Base-by-base conservation (phyloP, 192 early-diverging fungal species). In the Coemansia sp. region DNA sequence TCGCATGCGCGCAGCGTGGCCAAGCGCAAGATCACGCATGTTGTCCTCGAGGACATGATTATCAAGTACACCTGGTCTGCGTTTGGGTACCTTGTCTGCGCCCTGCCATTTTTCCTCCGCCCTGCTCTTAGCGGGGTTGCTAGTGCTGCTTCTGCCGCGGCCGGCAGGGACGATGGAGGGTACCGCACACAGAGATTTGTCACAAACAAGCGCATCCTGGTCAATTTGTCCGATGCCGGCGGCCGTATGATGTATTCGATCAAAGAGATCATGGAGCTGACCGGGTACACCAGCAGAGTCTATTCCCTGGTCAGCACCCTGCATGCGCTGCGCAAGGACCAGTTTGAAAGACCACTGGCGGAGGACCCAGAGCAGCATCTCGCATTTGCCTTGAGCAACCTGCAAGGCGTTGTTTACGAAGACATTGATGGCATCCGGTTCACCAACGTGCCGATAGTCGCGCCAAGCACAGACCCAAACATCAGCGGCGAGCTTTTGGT, bases 61-160 rank as follows among this genome's bases (percentile, higher is more conserved):
- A 94, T 98, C 82, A 98, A 98, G 77, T 98, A 98, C 82, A 88
- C 84, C 7, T 98, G 96, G 96, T 90, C 90, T 36, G 94, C 96
- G 36, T 85, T 94, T 61, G 96, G 96, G 20, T 85, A 95, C 49
- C 73, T 91, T 45, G 86, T 91, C 59, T 90, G 92, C 61, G 86
- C 90, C 48, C 82, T 96, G 56, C 96, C 96, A 2, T 94, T 96
- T 48, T 96, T 98, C 71, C 86, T 90, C 63, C 85, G 85, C 25
- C 83, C 82, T 1, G 71, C 82, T 18, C 83, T 83, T 28, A 87
- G 83, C 11, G 84, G 82, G 25, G 80, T 71, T 5, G 75, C 63
- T 40, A 59, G 81, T 3, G 54, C 49, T 6, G 56, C 63, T 8
- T 48, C 67, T 17, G 50, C 36, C 12, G 12, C 48, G 2, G 51